Conservation (phyloP, 2,329 filamentous ascomycete species). For the Fusarium torulosum region DNA sequence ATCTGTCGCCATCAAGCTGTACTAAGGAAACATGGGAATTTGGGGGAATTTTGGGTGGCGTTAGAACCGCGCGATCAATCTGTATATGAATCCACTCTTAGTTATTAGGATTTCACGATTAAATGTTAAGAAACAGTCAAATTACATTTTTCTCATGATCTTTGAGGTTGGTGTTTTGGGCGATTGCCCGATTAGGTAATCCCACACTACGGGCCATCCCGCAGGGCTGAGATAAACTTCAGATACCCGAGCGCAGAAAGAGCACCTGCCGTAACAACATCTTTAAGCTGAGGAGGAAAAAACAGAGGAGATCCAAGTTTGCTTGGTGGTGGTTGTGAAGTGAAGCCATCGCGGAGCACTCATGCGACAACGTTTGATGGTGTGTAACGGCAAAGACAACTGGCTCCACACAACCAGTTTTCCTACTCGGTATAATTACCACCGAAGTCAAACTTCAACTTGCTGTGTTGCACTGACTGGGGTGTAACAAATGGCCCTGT, state of each 20-base stretch:
- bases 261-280: not conserved
- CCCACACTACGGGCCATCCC: not conserved
- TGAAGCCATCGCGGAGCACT: not conserved
- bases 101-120: conserved; percentile 32
- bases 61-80: conserved; percentile 41
- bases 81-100: conserved; percentile 44
- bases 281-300: not conserved
- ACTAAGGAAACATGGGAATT: conserved; percentile 33
- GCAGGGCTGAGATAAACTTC: not conserved
- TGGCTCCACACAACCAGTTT: not conserved
- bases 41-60: conserved; percentile 34
- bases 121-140: conserved; percentile 40
- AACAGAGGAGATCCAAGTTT: not conserved
- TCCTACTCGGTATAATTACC: not conserved
- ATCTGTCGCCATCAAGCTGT: conserved; percentile 67
- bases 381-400: not conserved
- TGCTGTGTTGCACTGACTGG: too few species aligned
- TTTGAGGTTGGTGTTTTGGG: conserved; percentile 12
- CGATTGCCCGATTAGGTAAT: conserved; percentile 9
- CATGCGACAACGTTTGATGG: not conserved
- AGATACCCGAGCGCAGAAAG: not conserved
- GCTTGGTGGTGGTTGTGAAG: not conserved
- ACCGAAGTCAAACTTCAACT: conserved; percentile 55
- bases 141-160: not conserved
- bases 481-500: too few species aligned